Base-by-base conservation (phyloP, 2,329 filamentous ascomycete genomes). In the Penicillium sp. region DNA sequence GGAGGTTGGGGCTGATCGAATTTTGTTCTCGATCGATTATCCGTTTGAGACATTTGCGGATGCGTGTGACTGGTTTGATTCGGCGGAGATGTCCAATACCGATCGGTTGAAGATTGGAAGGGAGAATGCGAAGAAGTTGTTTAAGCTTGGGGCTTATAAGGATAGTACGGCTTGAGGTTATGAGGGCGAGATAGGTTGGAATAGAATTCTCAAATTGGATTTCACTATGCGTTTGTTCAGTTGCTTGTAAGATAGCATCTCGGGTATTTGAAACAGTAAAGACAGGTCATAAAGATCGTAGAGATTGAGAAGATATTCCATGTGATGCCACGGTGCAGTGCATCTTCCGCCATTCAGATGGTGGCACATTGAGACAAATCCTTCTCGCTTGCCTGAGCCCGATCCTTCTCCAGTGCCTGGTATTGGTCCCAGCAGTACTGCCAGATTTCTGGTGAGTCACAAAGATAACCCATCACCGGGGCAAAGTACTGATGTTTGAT, bases 51-150 rank as follows among this genome's bases (percentile, higher is more conserved):
- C 67, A 3, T 74, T 75, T 55, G 64, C 61, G 49, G 73, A 77
- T 68, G 73, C 61, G 2, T 79, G 76, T 61, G 72, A 64, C 3
- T 77, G 75, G 75, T 76, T 74, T 61, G 77, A 78, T 63, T 59
- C 62, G 13, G 64, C 68, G 13, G 73, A 75, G 61, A 65, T 76
- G 64, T 73, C 72, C 27, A 64, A 68, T 8, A 62, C 60, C 1
- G 74, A 72, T 57, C 65, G 68, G 39, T 60, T 66, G 58, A 76
- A 76, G 65, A 77, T 79, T 65, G 77, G 76, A 5, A 66, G 75
- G 56, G 76, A 77, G 52, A 79, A 79, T 65, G 76, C 77, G 41
- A 78, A 76, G 70, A 70, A 60, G 50, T 48, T 79, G 52, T 77
- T 79, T 35, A 64, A 74, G 57, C 49, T 74, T 50, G 66, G 64